Conservation (phyloP, 805 yeast species). For the Ogataea polymorpha region DNA sequence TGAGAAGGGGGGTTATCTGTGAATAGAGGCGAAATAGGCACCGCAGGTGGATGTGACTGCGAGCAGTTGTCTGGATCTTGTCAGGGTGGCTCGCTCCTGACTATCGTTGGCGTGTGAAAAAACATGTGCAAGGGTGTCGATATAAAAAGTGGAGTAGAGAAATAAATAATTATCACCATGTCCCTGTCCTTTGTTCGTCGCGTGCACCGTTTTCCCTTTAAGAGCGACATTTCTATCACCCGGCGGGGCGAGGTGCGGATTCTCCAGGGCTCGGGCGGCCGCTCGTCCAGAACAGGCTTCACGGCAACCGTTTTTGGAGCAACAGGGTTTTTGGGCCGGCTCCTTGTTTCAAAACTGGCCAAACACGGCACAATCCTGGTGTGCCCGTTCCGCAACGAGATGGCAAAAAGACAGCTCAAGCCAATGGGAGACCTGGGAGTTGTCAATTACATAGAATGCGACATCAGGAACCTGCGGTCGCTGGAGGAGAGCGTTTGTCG, state of each 20-base stretch:
- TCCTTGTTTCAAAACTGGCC: constrained; percentile 68
- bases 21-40: no score
- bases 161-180: constrained; percentile 1
- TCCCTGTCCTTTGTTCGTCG: constrained; percentile 5
- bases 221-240: constrained; percentile 67
- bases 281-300: constrained; percentile 82
- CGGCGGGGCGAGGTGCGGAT: constrained; percentile 70
- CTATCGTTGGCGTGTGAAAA: neutral
- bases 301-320: constrained; percentile 89
- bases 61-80: no score
- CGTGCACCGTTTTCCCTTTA: constrained; percentile 35
- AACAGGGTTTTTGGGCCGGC: constrained; percentile 74
- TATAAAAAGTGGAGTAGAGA: constrained; percentile 3
- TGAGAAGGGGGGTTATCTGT: constrained; percentile 18
- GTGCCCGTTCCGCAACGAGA: constrained; percentile 79
- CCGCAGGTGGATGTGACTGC: no score
- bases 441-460: constrained; percentile 78
- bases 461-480: constrained; percentile 70
- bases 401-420: constrained; percentile 73
- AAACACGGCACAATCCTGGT: constrained; percentile 76
- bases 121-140: constrained; percentile 1
- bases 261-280: constrained; percentile 74
- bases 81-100: no score
- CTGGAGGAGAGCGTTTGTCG: constrained; percentile 75
- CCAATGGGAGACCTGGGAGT: constrained; percentile 87